A percentile compares a stretch with the other conserved stretches of the same genome.
These are phyloP conservation scores for Pyrus betulifolia DNA, from an alignment of 306 rosid species.

Conservation along the genomic window DNA sequence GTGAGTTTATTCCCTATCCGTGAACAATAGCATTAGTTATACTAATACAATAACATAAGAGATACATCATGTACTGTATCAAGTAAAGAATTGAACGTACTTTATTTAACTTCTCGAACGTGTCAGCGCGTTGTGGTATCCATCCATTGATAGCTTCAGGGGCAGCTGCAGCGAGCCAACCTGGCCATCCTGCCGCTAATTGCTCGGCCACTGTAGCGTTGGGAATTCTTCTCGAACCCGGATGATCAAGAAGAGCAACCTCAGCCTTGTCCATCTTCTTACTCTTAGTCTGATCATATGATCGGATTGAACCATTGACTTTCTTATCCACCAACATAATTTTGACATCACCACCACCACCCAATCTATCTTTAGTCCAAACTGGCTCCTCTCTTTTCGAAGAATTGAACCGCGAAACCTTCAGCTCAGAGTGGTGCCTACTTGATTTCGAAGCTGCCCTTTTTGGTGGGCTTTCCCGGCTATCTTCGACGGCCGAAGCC, in stretches of 20 bases:
- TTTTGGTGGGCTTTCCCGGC: conserved; percentile 39
- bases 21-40: neutral
- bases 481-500: conserved; percentile 58
- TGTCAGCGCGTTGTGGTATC: conserved; percentile 71
- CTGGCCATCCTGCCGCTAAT: conserved; percentile 96
- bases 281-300: conserved; percentile 32
- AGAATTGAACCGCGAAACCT: conserved; percentile 45
- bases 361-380: conserved; percentile 32
- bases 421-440: conserved; percentile 28
- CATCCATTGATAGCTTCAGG: conserved; percentile 83
- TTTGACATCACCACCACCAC: conserved; percentile 30
- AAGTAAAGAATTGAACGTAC: conserved; percentile 34
- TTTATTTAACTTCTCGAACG: conserved; percentile 67
- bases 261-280: conserved; percentile 42
- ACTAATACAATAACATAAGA: neutral
- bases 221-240: conserved; percentile 53
- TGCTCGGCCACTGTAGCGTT: conserved; percentile 66
- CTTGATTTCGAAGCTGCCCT: conserved; percentile 30
- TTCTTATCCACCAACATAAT: conserved; percentile 45
- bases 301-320: conserved; percentile 32
- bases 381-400: conserved; percentile 49
- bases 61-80: neutral
- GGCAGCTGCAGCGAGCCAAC: conserved; percentile 83
- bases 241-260: conserved; percentile 28
- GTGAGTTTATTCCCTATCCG: conserved; percentile 3